Percentiles rank a stretch among this genome's conserved stretches.
Evolutionary conservation across 2,329 filamentous ascomycete species (phyloP).

Genomic region (Calycina herbarum): DNA sequence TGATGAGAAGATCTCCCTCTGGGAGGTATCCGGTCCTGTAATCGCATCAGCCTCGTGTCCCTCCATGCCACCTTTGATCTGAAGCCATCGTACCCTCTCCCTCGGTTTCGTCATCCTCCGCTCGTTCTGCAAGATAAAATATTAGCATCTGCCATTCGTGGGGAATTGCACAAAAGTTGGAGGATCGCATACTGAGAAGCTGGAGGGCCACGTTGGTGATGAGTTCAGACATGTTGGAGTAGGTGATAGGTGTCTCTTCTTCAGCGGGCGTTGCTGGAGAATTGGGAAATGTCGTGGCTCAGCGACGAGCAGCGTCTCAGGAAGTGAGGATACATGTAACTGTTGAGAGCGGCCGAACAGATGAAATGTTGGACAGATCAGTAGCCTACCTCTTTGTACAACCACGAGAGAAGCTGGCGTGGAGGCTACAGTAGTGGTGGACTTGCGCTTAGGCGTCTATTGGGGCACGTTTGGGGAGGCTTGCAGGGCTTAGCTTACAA

Average conservation of each 20-base stretch:
- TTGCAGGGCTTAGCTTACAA: not conserved
- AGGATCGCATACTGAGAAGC: conserved; percentile 36
- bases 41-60: conserved; percentile 28
- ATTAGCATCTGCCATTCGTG: conserved; percentile 16
- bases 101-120: conserved; percentile 31
- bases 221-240: conserved; percentile 31
- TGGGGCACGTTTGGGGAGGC: not conserved
- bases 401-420: not conserved
- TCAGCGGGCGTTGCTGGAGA: conserved; percentile 7
- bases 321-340: conserved; percentile 38
- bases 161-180: conserved; percentile 9
- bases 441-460: not conserved
- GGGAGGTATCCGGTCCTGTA: conserved; percentile 71
- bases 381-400: not conserved
- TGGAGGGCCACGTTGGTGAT: conserved; percentile 35
- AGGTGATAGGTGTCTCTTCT: not conserved
- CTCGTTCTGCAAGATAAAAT: conserved; percentile 27
- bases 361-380: not conserved
- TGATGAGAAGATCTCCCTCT: conserved; percentile 93
- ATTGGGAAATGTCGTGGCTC: conserved; percentile 31
- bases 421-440: not conserved
- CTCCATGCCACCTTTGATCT: conserved; percentile 3
- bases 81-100: conserved; percentile 30
- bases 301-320: conserved; percentile 33
- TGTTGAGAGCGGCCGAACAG: conserved; percentile 8